Evolutionary conservation across 306 rosid genomes (phyloP).

Genomic region (Lathyrus sativus): DNA sequence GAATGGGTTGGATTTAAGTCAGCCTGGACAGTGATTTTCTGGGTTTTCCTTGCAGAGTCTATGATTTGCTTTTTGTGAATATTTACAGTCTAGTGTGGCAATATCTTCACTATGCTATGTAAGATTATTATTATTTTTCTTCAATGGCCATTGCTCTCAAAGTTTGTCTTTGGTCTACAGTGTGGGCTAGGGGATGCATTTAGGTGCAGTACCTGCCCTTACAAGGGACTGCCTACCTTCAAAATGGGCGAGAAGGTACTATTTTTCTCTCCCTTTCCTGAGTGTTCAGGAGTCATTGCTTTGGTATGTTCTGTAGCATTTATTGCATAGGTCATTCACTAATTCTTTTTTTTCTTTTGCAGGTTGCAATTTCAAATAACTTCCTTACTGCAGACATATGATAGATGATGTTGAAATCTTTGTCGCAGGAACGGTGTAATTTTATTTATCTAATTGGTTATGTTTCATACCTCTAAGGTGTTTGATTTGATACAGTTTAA

Average conservation of each 20-base stretch:
- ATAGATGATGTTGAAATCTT: conserved; percentile 12
- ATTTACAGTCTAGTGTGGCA: too few species aligned
- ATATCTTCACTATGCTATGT: not conserved
- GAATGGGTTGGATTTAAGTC: not conserved
- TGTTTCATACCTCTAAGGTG: not conserved
- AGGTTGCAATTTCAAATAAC: conserved; percentile 68
- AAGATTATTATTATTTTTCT: not conserved
- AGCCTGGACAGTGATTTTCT: conserved; percentile 8
- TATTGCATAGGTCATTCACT: not conserved
- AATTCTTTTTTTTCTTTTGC: conserved; percentile 33
- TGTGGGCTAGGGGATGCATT: conserved; percentile 98
- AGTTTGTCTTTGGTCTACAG: conserved; percentile 54
- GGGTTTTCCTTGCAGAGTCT: conserved; percentile 18
- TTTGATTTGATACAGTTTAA: too few species aligned
- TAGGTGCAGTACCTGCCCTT: conserved; percentile 92
- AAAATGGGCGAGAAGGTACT: conserved; percentile 94
- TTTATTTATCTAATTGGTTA: not conserved
- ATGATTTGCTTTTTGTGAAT: not conserved
- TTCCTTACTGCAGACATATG: conserved; percentile 85
- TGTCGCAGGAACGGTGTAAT: conserved; percentile 1
- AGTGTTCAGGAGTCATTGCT: not conserved
- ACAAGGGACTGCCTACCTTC: conserved; percentile 92
- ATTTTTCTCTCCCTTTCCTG: not conserved
- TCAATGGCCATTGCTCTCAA: conserved; percentile 38
- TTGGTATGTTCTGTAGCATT: not conserved